Conservation (phyloP, 179 eudicot genomes). For the Actinidia arguta region DNA sequence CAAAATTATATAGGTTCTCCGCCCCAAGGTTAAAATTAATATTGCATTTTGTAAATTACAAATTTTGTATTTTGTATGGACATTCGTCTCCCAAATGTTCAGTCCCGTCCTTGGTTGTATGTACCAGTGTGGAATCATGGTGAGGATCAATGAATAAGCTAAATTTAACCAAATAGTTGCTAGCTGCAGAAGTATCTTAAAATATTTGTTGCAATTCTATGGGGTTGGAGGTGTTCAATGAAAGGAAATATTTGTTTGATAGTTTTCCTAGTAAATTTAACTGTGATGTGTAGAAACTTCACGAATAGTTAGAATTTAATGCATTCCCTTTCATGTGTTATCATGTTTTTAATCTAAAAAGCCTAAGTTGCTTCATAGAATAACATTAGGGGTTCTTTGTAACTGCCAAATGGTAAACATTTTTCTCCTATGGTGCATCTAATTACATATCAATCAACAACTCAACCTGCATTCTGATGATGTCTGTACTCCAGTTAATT, state of each 20-base stretch:
- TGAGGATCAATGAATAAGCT: not conserved
- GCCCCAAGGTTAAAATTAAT: no score
- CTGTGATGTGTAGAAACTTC: not conserved
- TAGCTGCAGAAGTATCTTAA: not conserved
- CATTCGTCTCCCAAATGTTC: no score
- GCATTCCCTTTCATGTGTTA: not conserved
- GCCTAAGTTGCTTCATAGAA: not conserved
- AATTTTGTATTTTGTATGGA: no score
- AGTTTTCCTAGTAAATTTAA: not conserved
- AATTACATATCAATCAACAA: not conserved
- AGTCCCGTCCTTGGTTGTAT: no score
- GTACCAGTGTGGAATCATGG: not conserved
- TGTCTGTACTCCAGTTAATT: constrained; percentile 62
- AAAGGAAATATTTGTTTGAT: no score
- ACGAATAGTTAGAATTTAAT: not conserved
- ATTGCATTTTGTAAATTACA: no score
- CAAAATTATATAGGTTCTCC: no score
- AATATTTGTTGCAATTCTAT: not conserved
- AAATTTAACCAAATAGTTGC: not conserved
- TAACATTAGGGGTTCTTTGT: not conserved
- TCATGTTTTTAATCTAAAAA: not conserved
- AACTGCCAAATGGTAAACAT: not conserved
- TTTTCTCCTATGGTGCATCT: not conserved
- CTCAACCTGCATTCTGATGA: not conserved
- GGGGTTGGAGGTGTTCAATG: not conserved